Evolutionary conservation across 305 asterid genomes (phyloP).

Genomic region (Rubia tinctorum): DNA sequence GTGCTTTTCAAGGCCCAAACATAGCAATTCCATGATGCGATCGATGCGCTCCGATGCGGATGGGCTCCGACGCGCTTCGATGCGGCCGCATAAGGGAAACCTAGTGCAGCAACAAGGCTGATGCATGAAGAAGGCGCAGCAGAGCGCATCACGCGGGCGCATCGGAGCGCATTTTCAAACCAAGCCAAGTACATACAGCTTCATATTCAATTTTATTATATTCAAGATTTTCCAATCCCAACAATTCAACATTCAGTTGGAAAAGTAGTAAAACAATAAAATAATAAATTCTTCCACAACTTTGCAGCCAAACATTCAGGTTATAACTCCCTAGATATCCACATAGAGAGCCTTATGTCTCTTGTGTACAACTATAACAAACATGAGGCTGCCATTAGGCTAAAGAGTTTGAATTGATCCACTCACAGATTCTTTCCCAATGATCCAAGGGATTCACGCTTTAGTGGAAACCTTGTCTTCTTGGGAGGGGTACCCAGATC

Average conservation of each 20-base stretch:
- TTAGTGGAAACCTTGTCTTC: conserved; percentile 49
- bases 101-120: no score
- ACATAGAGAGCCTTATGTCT: background rate
- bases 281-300: background rate
- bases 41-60: no score
- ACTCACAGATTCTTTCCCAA: conserved; percentile 94
- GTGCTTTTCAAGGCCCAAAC: no score
- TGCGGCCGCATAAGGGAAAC: no score
- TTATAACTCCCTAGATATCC: background rate
- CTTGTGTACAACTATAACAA: background rate
- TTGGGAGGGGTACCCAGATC: conserved; percentile 90
- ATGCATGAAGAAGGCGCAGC: no score
- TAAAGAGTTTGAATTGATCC: conserved; percentile 10
- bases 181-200: background rate
- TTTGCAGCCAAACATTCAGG: background rate
- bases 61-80: no score
- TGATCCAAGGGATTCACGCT: conserved; percentile 75
- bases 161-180: no score
- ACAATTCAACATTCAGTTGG: background rate
- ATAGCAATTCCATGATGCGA: no score
- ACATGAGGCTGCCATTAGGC: background rate
- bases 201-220: background rate
- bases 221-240: background rate
- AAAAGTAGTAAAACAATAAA: background rate
- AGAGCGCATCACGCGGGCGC: no score